These are phyloP conservation scores for Pseudopyricularia javanii DNA, from an alignment of 2,329 filamentous ascomycete species.

Conservation along the genomic window DNA sequence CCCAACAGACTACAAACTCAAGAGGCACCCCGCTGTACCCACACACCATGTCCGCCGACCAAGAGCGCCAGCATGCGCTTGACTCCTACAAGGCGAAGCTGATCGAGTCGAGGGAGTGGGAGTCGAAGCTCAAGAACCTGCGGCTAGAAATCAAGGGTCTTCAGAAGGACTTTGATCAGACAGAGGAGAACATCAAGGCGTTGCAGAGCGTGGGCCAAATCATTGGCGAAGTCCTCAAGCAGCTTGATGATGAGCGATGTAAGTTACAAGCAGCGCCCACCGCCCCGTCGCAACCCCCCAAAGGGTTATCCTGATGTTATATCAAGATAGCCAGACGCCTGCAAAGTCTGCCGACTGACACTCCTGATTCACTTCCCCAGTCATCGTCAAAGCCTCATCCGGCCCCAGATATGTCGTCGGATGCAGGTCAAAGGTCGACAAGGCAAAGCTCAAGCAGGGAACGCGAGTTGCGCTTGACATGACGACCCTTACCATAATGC, in stretches of 20 bases:
- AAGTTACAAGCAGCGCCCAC: slow-evolving; percentile 23
- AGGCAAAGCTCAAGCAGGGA: slow-evolving; percentile 92
- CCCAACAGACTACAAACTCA: neutral
- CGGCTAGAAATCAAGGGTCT: slow-evolving; percentile 92
- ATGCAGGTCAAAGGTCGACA: slow-evolving; percentile 97
- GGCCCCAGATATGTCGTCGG: slow-evolving; percentile 96
- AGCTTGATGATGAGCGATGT: slow-evolving; percentile 98
- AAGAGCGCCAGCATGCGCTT: slow-evolving; percentile 57
- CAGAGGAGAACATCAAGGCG: slow-evolving; percentile 98
- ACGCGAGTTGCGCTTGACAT: slow-evolving; percentile 96
- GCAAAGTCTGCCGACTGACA: neutral
- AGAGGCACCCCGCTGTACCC: neutral
- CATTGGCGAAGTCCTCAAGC: slow-evolving; percentile 97
- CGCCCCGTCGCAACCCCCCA: neutral
- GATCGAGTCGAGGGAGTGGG: slow-evolving; percentile 95
- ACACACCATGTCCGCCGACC: slow-evolving; percentile 24
- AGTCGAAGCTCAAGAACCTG: slow-evolving; percentile 89
- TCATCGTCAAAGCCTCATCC: slow-evolving; percentile 97
- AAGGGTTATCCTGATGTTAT: no score
- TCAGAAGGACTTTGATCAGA: slow-evolving; percentile 90
- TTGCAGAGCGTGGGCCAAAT: slow-evolving; percentile 98
- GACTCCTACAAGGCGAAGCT: slow-evolving; percentile 69
- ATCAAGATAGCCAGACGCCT: neutral
- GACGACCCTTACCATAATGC: slow-evolving; percentile 99
- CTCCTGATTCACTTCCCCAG: slow-evolving; percentile 30